A percentile compares a stretch with the other conserved stretches of the same genome.
Conservation (phyloP, 257 asterid species). For the Ilex aquifolium region DNA sequence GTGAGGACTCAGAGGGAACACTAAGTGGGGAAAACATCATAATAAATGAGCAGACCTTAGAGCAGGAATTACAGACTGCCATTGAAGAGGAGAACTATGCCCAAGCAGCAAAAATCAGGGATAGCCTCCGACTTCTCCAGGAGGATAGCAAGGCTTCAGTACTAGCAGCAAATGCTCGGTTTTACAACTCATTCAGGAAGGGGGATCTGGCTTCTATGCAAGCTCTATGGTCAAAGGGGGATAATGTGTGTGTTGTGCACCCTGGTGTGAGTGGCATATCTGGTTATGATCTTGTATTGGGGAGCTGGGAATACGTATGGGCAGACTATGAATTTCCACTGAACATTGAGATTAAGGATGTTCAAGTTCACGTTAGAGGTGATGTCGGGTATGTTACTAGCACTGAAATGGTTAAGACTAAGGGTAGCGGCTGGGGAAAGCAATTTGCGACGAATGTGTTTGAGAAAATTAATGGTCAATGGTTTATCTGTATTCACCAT, state of each 20-base stretch:
- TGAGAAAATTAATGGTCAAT: conserved; percentile 80
- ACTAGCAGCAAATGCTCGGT: conserved; percentile 74
- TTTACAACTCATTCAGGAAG: conserved; percentile 69
- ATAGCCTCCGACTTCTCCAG: conserved; percentile 76
- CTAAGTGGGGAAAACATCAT: conserved; percentile 80
- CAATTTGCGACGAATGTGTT: conserved; percentile 86
- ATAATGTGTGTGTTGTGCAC: conserved; percentile 82
- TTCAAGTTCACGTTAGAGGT: conserved; percentile 72
- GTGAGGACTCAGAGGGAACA: conserved; percentile 73
- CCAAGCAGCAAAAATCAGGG: conserved; percentile 88
- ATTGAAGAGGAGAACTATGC: conserved; percentile 78
- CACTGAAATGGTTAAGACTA: conserved; percentile 84
- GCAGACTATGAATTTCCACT: conserved; percentile 94
- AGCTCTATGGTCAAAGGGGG: conserved; percentile 77
- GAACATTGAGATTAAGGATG: conserved; percentile 76
- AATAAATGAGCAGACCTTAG: conserved; percentile 58
- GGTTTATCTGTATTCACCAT: conserved; percentile 87
- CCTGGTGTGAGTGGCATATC: conserved; percentile 97
- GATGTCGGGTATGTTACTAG: conserved; percentile 78
- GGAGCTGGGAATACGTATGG: conserved; percentile 99
- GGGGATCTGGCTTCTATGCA: conserved; percentile 88
- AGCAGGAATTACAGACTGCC: conserved; percentile 63
- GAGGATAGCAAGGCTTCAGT: conserved; percentile 80
- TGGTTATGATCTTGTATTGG: conserved; percentile 92
- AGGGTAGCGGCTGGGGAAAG: conserved; percentile 91